These are phyloP conservation scores for Mycogone perniciosa DNA, from an alignment of 2,329 filamentous ascomycete genomes.

Conservation along the genomic window DNA sequence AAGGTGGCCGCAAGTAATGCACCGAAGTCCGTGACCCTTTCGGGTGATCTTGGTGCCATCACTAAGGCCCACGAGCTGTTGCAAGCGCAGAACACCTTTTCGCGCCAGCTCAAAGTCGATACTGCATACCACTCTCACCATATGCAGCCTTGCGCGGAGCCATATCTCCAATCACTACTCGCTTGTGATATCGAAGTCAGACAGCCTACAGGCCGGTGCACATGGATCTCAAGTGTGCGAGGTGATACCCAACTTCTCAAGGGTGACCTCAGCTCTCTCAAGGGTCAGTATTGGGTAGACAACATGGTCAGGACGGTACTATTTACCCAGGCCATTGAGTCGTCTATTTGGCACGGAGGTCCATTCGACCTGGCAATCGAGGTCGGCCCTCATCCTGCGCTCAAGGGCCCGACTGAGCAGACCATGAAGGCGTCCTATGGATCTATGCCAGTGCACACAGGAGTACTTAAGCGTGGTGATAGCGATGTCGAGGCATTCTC, in stretches of 20 bases:
- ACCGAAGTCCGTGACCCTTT: not conserved
- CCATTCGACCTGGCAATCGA: slow-evolving; percentile 8
- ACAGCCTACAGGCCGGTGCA: slow-evolving; percentile 7
- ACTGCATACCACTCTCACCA: slow-evolving; percentile 11
- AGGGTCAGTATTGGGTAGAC: slow-evolving; percentile 12
- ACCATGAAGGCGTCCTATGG: not conserved
- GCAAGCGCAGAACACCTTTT: not conserved
- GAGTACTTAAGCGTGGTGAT: no score
- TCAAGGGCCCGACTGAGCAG: not conserved
- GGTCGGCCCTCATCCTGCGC: not conserved
- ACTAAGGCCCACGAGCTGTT: not conserved
- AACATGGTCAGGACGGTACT: slow-evolving; percentile 17
- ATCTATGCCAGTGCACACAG: no score
- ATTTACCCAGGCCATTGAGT: slow-evolving; percentile 19
- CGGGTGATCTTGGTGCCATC: not conserved
- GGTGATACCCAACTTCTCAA: slow-evolving; percentile 8
- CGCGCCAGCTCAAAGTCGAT: slow-evolving; percentile 4
- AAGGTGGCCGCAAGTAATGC: not conserved
- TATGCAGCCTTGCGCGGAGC: not conserved
- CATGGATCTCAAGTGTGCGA: slow-evolving; percentile 11
- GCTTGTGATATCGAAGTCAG: not conserved
- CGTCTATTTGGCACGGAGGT: slow-evolving; percentile 11
- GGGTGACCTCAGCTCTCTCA: not conserved
- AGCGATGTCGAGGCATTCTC: no score
- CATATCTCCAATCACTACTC: not conserved